Percentiles rank a stretch among this genome's conserved stretches.
Conservation (phyloP, 2,329 filamentous ascomycete genomes). For the Colletotrichum sp. region DNA sequence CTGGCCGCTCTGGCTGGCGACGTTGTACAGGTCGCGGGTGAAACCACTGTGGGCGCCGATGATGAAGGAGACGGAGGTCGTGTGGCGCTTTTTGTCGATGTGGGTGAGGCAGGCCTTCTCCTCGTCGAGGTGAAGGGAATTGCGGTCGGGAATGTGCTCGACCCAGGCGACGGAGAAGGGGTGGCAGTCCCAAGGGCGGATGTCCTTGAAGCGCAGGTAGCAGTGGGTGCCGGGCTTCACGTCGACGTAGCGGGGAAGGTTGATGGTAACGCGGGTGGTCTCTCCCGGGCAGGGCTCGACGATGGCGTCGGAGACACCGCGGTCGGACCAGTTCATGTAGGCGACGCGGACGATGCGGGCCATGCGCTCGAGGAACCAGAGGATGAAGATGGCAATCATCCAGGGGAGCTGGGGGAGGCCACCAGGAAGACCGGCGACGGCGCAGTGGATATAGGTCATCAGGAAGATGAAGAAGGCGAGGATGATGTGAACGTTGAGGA, state of each 20-base stretch:
- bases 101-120: constrained; percentile 44
- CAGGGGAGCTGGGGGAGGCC: constrained; percentile 75
- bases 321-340: constrained; percentile 68
- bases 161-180: constrained; percentile 83
- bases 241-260: constrained; percentile 69
- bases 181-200: constrained; percentile 75
- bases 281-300: constrained; percentile 75
- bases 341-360: constrained; percentile 67
- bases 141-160: constrained; percentile 53
- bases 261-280: constrained; percentile 72
- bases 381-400: constrained; percentile 73
- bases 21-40: constrained; percentile 81
- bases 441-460: constrained; percentile 81
- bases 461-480: constrained; percentile 72
- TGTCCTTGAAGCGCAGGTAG: constrained; percentile 72
- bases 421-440: constrained; percentile 67
- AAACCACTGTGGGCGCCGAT: constrained; percentile 88
- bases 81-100: constrained; percentile 45
- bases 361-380: constrained; percentile 78
- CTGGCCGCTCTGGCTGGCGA: constrained; percentile 59
- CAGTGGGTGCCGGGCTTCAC: constrained; percentile 76
- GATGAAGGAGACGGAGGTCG: constrained; percentile 75
- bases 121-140: constrained; percentile 31
- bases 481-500: constrained; percentile 84
- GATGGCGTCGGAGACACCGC: constrained; percentile 66